Evolutionary conservation across 75 land plant species (phyloP).

Genomic region (Ceratopteris richardii): DNA sequence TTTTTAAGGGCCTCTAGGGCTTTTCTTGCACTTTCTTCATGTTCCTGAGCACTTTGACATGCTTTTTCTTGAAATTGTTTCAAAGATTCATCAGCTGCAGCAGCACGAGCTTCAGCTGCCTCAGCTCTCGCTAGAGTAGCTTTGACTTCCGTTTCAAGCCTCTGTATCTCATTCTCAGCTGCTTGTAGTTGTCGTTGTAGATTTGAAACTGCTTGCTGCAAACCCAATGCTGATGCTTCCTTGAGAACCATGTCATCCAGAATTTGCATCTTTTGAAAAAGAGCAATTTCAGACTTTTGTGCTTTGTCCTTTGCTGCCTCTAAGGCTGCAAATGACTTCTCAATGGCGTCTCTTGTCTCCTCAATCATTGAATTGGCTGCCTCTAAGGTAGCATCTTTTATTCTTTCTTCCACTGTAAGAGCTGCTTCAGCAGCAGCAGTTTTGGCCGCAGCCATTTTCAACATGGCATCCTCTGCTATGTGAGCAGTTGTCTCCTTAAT

Average conservation of each 20-base stretch:
- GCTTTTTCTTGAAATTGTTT: conserved; percentile 34
- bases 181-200: conserved; percentile 32
- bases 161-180: conserved; percentile 25
- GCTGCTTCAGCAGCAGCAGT: conserved; percentile 58
- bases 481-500: conserved; percentile 41
- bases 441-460: conserved; percentile 44
- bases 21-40: conserved; percentile 22
- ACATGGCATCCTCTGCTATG: conserved; percentile 44
- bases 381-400: conserved; percentile 29
- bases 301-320: conserved; percentile 41
- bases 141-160: conserved; percentile 33
- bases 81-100: conserved; percentile 34
- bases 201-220: conserved; percentile 27
- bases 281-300: conserved; percentile 24
- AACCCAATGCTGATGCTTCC: conserved; percentile 26
- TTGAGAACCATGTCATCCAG: conserved; percentile 36
- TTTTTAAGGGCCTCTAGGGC: conserved; percentile 48
- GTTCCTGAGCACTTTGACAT: conserved; percentile 15
- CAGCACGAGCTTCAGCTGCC: conserved; percentile 38
- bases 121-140: conserved; percentile 17
- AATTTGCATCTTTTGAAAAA: conserved; percentile 20
- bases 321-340: conserved; percentile 36
- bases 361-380: conserved; percentile 29
- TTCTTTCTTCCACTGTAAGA: conserved; percentile 37
- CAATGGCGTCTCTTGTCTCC: conserved; percentile 34